Evolutionary conservation across 2,329 filamentous ascomycete genomes (phyloP), one percentile per base, ranked within the genome.

Genomic region (Allantophomopsis cytisporea): DNA sequence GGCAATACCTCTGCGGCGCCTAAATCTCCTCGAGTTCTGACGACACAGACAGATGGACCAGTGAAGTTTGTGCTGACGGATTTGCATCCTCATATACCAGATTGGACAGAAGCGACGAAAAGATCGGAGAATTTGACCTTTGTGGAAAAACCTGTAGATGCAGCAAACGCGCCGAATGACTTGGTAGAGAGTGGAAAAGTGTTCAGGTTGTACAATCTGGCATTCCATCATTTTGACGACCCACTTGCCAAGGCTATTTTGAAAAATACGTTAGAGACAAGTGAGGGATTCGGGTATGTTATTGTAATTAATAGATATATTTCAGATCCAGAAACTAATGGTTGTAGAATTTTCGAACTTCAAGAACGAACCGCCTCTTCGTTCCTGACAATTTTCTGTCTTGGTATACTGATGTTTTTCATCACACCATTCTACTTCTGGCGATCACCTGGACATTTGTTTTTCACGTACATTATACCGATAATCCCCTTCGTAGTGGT

Each of bases 201-300:
- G 16, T 80, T 85, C 53, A 66, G 82, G 4, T 60, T 86, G 37
- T 87, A 83, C 56, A 83, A 80, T 53, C 64, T 85, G 2, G 73
- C 80, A 1, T 88, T 88, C 51, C 83, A 87, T 57, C 82, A 87
- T 59, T 87, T 87, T 48, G 69, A 76, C 44, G 77, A 86, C 50
- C 59, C 60, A 4, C 57, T 76, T 14, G 82, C 78, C 1, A 60
- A 55, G 18, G 63, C 65, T 7, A 79, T 85, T 21, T 54, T 88
- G 23, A 64, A 63, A 39, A 76, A 81, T 53, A 80, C 78, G 0
- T 56, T 84, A 31, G 64, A 73, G 48, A 82, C 72, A 0, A 70
- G 73, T 39, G 69, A 81, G 44, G 80, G 73, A 0, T 79, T 85
- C 48, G 78, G 69, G 62, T 65, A 46, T 48, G 56, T 47, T 21